These are phyloP conservation scores for Tolypocladium ophioglossoides DNA, from an alignment of 2,329 filamentous ascomycete genomes.

Conservation along the genomic window DNA sequence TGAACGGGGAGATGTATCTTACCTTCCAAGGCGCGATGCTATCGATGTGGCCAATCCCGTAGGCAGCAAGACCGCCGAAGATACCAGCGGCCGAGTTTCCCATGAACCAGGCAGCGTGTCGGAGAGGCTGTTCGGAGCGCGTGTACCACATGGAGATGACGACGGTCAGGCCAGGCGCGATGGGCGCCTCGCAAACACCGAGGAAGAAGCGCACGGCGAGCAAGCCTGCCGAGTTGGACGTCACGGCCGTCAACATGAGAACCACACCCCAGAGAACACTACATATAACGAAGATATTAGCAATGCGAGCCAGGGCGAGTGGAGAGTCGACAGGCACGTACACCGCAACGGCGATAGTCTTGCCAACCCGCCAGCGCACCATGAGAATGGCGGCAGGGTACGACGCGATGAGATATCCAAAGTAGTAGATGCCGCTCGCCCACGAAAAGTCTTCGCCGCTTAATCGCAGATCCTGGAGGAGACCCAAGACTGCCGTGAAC, in stretches of 20 bases:
- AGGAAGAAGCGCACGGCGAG: constrained; percentile 22
- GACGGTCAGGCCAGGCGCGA: constrained; percentile 18
- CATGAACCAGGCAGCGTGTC: constrained; percentile 21
- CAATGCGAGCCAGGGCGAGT: neutral
- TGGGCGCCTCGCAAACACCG: constrained; percentile 18
- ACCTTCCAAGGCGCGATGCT: constrained; percentile 15
- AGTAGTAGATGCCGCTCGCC: constrained; percentile 39
- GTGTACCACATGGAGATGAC: constrained; percentile 24
- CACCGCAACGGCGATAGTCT: constrained; percentile 13
- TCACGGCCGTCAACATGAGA: constrained; percentile 32
- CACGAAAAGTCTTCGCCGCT: constrained; percentile 40
- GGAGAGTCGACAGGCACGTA: constrained; percentile 1
- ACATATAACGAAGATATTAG: neutral
- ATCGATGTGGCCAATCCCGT: constrained; percentile 18
- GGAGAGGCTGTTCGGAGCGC: constrained; percentile 15
- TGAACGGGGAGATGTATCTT: neutral
- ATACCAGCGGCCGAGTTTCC: constrained; percentile 19
- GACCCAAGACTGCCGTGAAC: constrained; percentile 40
- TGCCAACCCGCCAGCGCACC: constrained; percentile 15
- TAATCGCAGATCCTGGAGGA: constrained; percentile 32
- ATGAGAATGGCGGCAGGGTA: constrained; percentile 15
- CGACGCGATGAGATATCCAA: constrained; percentile 32
- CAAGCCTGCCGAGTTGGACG: constrained; percentile 16
- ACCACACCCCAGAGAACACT: constrained; percentile 24
- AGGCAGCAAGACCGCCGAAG: constrained; percentile 17